Evolutionary conservation across 164 flowering plant genomes (phyloP), one percentile per base, ranked within the genome.

Genomic region (Litsea cubeba): DNA sequence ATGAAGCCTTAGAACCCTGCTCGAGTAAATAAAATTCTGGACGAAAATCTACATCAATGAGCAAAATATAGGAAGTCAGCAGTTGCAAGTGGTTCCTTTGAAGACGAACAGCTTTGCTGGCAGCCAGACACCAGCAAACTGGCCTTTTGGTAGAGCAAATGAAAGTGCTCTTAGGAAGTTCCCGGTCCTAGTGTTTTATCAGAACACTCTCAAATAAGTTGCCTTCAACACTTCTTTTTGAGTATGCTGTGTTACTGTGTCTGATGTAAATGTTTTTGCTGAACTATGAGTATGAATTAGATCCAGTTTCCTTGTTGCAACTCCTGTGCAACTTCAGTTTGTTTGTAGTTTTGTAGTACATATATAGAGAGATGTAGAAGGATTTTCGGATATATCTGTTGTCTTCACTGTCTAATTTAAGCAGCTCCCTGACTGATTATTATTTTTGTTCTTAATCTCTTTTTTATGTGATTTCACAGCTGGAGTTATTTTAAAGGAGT

Each of bases 121-220:
- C 84, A 67, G 54, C 73, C 80, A 80, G 63, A 71, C 71, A 74
- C 76, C 77, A 75, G 68, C 82, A 64, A 65, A 75, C 83, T 74
- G 71, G 64, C 82, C 82, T 76, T 73, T 66, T 79, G 81, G 74
- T 84, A 77, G 76, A 76, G 77, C 66, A 71, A 85, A 74, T 72
- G 71, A 82, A 76, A 80, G 65, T 88, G 82, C 85, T 81, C 79
- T 82, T 88, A 84, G 85, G 54, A 76, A 72, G 51, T 54, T 30
- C 74, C 74, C 77, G 58, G 51, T 72, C 65, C 73, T 25, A 23
- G 62, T 74, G 62, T 68, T 71, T 71, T 70, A 50, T 60, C n/a
- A 60, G 75, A 40, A 30, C 68, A 73, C 25, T 60, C 12, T 35
- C 25, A 69, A 62, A 75, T 57, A 80, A 62, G 26, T 76, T 60